Percentiles rank a stretch among this genome's conserved stretches.
phyloP scores from a whole-genome alignment of 305 asterid species.

The Fraxinus paxiana region DNA sequence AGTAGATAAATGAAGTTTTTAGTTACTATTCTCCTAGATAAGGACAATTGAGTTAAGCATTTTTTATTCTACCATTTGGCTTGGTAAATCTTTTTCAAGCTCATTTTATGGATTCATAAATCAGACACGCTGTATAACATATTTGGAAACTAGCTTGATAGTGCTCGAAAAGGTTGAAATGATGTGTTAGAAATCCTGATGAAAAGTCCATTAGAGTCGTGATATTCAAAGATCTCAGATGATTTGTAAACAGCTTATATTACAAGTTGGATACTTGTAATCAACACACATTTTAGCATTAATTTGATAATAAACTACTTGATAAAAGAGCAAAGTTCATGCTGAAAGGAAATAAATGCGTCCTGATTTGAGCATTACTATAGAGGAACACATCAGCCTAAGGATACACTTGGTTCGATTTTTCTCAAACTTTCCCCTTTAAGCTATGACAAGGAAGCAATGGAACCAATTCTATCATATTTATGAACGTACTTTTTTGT shows the following conservation, averaged over 20 bases:
- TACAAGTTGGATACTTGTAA: neutral
- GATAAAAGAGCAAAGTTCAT: neutral
- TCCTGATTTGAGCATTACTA: neutral
- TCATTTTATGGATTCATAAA: constrained; percentile 4
- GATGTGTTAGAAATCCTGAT: neutral
- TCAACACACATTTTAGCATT: neutral
- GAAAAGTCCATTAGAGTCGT: neutral
- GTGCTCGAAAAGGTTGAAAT: neutral
- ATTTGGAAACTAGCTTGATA: neutral
- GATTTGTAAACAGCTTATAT: neutral
- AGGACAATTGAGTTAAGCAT: neutral
- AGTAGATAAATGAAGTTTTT: constrained; percentile 4
- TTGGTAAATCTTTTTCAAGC: constrained; percentile 1
- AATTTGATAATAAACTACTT: neutral
- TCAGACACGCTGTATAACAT: neutral
- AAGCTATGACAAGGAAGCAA: neutral
- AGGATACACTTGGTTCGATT: neutral
- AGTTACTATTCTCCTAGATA: neutral
- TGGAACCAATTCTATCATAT: neutral
- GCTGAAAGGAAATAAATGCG: neutral
- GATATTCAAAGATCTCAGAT: neutral
- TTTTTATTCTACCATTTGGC: neutral
- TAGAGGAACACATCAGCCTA: neutral
- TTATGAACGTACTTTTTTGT: neutral
- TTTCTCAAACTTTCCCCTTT: neutral